Percentiles rank a stretch among this genome's conserved stretches.
Evolutionary conservation across 1,284 basidiomycete species (phyloP).

Genomic region (Ustilago vetiveriae): DNA sequence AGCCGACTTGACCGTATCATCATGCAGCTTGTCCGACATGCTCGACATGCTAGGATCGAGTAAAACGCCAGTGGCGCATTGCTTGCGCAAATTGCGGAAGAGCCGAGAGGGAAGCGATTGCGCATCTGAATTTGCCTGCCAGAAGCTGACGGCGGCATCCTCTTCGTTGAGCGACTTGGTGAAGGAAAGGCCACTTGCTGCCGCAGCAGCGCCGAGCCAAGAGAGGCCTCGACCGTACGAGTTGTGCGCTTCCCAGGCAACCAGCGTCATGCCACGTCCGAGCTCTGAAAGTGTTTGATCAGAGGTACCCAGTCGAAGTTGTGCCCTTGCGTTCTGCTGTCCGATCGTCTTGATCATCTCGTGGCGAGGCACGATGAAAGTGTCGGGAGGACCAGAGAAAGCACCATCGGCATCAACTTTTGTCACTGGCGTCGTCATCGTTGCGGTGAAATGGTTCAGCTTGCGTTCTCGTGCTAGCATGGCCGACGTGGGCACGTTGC

Average conservation of each 20-base stretch:
- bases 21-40: neutral
- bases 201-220: constrained; percentile 42
- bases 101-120: constrained; percentile 36
- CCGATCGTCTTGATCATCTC: constrained; percentile 39
- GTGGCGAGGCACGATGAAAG: constrained; percentile 33
- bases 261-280: constrained; percentile 33
- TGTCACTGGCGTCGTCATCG: constrained; percentile 8
- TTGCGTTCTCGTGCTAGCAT: constrained; percentile 31
- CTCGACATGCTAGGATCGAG: constrained; percentile 32
- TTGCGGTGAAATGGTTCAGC: constrained; percentile 12
- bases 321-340: constrained; percentile 31
- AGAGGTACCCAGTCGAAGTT: constrained; percentile 14
- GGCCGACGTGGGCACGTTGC: constrained; percentile 30
- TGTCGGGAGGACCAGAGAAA: constrained; percentile 23
- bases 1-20: neutral
- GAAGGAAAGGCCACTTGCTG: constrained; percentile 39
- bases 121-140: constrained; percentile 38
- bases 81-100: constrained; percentile 28
- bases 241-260: constrained; percentile 43
- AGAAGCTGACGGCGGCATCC: constrained; percentile 33
- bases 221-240: constrained; percentile 37
- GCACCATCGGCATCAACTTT: neutral
- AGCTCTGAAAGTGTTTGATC: constrained; percentile 17
- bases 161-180: constrained; percentile 31
- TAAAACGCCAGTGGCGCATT: constrained; percentile 39